Percentiles rank a stretch among this genome's conserved stretches.
These are phyloP conservation scores for Nemania serpens DNA, from an alignment of 2,329 filamentous ascomycete genomes.

Conservation along the genomic window DNA sequence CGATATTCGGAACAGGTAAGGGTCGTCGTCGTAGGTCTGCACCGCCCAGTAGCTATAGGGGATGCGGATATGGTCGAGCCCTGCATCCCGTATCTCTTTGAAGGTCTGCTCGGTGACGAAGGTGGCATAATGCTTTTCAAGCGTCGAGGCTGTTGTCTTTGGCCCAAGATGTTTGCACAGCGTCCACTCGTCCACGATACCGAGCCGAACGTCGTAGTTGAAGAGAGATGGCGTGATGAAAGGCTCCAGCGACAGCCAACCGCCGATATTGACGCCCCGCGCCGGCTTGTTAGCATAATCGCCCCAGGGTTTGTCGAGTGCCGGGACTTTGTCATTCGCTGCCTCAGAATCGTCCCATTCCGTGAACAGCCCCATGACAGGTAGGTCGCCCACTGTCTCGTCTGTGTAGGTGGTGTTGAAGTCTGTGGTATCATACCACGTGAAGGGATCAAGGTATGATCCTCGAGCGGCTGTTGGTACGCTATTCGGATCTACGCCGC, in stretches of 20 bases:
- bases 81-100: slow-evolving; percentile 80
- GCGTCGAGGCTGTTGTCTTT: slow-evolving; percentile 62
- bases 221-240: slow-evolving; percentile 96
- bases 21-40: slow-evolving; percentile 80
- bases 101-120: slow-evolving; percentile 89
- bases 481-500: slow-evolving; percentile 57
- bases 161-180: slow-evolving; percentile 72
- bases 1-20: slow-evolving; percentile 82
- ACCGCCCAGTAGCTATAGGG: slow-evolving; percentile 96
- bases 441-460: slow-evolving; percentile 84
- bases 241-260: slow-evolving; percentile 92
- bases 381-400: slow-evolving; percentile 81
- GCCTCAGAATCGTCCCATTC: slow-evolving; percentile 82
- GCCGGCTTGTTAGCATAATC: slow-evolving; percentile 79
- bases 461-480: slow-evolving; percentile 71
- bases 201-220: slow-evolving; percentile 62
- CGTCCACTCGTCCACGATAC: slow-evolving; percentile 88
- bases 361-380: slow-evolving; percentile 85
- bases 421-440: slow-evolving; percentile 86
- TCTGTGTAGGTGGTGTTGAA: slow-evolving; percentile 96
- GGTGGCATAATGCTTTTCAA: slow-evolving; percentile 91
- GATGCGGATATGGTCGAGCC: slow-evolving; percentile 95
- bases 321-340: slow-evolving; percentile 79
- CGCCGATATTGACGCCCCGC: slow-evolving; percentile 88
- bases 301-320: slow-evolving; percentile 75